These are phyloP conservation scores for Caryopteris hybrid DNA, from an alignment of 305 asterid genomes.

Conservation along the genomic window DNA sequence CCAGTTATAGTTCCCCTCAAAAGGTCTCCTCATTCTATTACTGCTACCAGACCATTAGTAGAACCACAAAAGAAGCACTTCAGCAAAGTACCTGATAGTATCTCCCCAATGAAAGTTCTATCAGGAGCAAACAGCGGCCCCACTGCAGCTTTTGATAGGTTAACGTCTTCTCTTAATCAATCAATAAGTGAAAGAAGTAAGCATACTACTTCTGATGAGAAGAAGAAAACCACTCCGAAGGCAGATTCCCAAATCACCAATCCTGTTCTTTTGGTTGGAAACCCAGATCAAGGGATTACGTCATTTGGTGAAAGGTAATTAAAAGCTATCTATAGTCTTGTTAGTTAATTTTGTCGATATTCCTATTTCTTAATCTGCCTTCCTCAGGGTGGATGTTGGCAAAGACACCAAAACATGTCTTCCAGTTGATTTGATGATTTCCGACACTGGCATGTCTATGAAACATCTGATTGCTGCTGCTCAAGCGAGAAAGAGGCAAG, in stretches of 20 bases:
- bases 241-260: conserved; percentile 36
- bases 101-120: conserved; percentile 41
- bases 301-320: conserved; percentile 59
- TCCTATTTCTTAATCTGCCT: conserved; percentile 25
- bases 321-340: conserved; percentile 15
- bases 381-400: conserved; percentile 52
- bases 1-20: conserved; percentile 42
- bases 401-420: conserved; percentile 38
- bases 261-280: conserved; percentile 34
- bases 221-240: conserved; percentile 44
- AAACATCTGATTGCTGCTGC: conserved; percentile 89
- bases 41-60: conserved; percentile 30
- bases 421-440: conserved; percentile 38
- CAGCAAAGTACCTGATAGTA: conserved; percentile 38
- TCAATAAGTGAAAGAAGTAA: conserved; percentile 46
- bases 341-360: conserved; percentile 10
- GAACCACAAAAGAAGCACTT: conserved; percentile 49
- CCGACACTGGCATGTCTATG: conserved; percentile 61
- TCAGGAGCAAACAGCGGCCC: conserved; percentile 28
- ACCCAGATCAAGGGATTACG: conserved; percentile 28
- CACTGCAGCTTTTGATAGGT: conserved; percentile 34
- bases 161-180: conserved; percentile 36
- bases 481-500: conserved; percentile 80
- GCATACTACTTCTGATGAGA: conserved; percentile 46
- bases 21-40: conserved; percentile 40